Conservation (phyloP, 163 green algal species). For the Volvox carteri region DNA sequence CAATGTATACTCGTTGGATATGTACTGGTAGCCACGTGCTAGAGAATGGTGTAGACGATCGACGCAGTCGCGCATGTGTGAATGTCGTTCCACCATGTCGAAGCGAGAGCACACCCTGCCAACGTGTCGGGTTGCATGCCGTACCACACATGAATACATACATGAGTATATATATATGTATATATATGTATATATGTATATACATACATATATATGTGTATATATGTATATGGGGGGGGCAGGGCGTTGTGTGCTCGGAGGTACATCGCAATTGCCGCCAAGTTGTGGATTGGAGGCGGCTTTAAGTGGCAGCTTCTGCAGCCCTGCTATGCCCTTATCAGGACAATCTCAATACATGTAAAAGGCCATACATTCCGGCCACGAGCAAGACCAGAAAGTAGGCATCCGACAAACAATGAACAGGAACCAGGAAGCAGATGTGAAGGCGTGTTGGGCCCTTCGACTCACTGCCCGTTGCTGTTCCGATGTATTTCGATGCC, state of each 20-base stretch:
- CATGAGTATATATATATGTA: neutral
- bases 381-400: neutral
- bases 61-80: neutral
- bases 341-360: too few relatives aligned
- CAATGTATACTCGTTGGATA: conserved; percentile 38
- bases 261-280: neutral
- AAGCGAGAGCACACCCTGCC: conserved; percentile 18
- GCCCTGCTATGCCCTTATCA: neutral
- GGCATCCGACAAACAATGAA: neutral
- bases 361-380: neutral
- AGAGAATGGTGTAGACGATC: neutral
- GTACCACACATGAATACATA: neutral
- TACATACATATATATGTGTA: neutral
- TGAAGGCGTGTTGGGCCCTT: neutral
- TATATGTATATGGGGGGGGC: too few relatives aligned
- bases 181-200: neutral
- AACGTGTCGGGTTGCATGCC: neutral
- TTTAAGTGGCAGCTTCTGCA: neutral
- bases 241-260: too few relatives aligned
- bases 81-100: neutral
- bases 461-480: neutral
- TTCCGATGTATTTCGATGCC: neutral
- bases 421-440: too few relatives aligned
- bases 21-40: neutral
- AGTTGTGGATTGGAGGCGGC: neutral